Base-by-base conservation (phyloP, 805 yeast species). In the Candida xiaguanensis region DNA sequence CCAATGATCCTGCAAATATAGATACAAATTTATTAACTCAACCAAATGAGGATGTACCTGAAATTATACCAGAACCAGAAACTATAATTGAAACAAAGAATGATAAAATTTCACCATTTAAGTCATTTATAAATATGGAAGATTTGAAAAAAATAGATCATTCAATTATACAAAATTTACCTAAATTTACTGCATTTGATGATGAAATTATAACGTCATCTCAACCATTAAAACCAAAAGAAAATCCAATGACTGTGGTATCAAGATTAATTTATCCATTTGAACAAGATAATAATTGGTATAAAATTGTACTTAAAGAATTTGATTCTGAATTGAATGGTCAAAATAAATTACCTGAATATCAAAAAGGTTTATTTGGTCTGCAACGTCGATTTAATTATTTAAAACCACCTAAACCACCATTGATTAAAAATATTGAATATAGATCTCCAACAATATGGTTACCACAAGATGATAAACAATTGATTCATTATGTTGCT, bases 401-500 rank as follows among this genome's bases (percentile, higher is more conserved):
- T 38, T 67, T 90, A 36, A 80, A 83, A 46, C 97, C 99, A 0
- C 99, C 99, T 5, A 75, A 77, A 37, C 98, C 98, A 0, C 99
- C 99, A 3, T 75, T 85, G 6, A 64, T 86, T 43, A 80, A 82
- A 51, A 85, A 87, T 53, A 65, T 93, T 48, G 90, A 87, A 46
- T 75, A 78, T 44, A 70, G 98, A 46, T 82, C 91, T 2, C 97
- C 98, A 3, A 88, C 98, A 0, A 85, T 90, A 23, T 93, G 99
- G 99, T 71, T 90, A 13, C 97, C 98, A 0, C 89, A 83, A 49
- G 99, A 93, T 58, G 99, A 93, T 56, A 81, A 79, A 45, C 72
- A 74, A 45, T 73, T 93, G 47, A 80, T 89, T 35, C 82, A 79
- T 48, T 80, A 86, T 41, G 95, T 87, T 25, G 85, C 88, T 18